Base-by-base conservation (phyloP, 345 rosid species). In the Arabidopsis suecica region DNA sequence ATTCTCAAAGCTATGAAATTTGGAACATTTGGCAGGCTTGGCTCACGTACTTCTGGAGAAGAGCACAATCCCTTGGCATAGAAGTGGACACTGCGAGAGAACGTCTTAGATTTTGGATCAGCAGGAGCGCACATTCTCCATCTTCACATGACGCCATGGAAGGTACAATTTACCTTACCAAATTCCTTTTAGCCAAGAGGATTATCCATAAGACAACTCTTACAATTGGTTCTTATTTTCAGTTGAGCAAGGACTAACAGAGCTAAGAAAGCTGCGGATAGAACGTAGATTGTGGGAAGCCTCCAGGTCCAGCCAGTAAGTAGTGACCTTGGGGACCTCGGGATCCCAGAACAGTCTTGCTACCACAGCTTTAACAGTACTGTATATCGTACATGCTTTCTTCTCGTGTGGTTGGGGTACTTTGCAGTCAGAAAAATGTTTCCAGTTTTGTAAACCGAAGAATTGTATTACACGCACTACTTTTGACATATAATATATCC, bases 31-130 rank as follows among this genome's bases (percentile, higher is more conserved):
- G 28, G 41, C 82, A 96, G 99, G 98, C 99, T 63, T 96, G 99
- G 99, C 89, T 96, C 58, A 91, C 99, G 41, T 96, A 96, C 78
- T 93, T 90, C 76, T 96, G 99, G 99, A 85, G 94, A 86, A 89
- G 99, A 82, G 97, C 96, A 61, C 80, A 85, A 77, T 82, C 82
- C 49, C 93, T 88, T 68, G 89, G 89, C 51, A 86, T 93, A 63
- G 97, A 96, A 79, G 91, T 76, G 67, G 87, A 89, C 42, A 83
- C 86, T 49, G 97, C 98, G 7, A 83, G 86, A 84, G 89, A 93
- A 64, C 85, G 89, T 58, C 89, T 93, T 65, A 89, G 75, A 54
- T 89, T 88, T 79, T 96, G 98, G 98, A 89, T 91, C 69, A 84
- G 87, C 81, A 84, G 90, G 33, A 86, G 91, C 53, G 89, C 82